Percentiles rank a stretch among this genome's conserved stretches.
phyloP scores from a whole-genome alignment of 2,329 filamentous ascomycete species.

The Leptodontidium sp. region DNA sequence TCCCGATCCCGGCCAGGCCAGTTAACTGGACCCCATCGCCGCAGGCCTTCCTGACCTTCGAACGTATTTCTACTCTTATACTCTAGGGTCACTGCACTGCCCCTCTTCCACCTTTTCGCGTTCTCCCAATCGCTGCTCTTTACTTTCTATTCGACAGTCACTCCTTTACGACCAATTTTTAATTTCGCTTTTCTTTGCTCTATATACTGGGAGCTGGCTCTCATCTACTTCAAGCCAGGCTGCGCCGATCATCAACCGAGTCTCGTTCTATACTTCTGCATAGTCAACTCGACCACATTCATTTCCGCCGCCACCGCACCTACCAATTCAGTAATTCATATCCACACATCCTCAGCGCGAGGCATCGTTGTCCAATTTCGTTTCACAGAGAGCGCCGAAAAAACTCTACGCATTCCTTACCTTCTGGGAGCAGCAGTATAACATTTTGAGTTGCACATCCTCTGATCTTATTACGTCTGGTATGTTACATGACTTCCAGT shows the following conservation, averaged over 20 bases:
- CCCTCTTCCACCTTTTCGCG: conserved; percentile 54
- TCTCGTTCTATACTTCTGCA: conserved; percentile 51
- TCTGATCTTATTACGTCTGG: conserved; percentile 44
- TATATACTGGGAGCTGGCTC: conserved; percentile 65
- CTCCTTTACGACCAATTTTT: conserved; percentile 55
- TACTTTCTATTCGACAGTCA: conserved; percentile 55
- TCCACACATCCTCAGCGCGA: conserved; percentile 51
- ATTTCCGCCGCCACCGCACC: conserved; percentile 46
- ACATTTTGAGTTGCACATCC: conserved; percentile 48
- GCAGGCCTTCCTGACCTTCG: conserved; percentile 50
- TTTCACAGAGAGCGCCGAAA: conserved; percentile 45
- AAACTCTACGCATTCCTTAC: conserved; percentile 52
- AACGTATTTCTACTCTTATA: conserved; percentile 58
- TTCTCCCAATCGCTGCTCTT: conserved; percentile 55
- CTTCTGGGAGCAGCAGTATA: conserved; percentile 47
- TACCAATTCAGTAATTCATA: conserved; percentile 47
- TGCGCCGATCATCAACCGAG: conserved; percentile 52
- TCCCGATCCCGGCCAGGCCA: conserved; percentile 46
- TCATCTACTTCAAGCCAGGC: conserved; percentile 55
- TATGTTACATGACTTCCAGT: conserved; percentile 41
- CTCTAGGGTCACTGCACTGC: conserved; percentile 58
- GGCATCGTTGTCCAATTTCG: conserved; percentile 51
- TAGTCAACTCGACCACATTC: conserved; percentile 53
- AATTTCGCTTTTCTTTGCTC: conserved; percentile 54
- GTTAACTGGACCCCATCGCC: conserved; percentile 37